Evolutionary conservation across 129 eudicot genomes (phyloP), one percentile per base, ranked within the genome.

Genomic region (Arctium minus): DNA sequence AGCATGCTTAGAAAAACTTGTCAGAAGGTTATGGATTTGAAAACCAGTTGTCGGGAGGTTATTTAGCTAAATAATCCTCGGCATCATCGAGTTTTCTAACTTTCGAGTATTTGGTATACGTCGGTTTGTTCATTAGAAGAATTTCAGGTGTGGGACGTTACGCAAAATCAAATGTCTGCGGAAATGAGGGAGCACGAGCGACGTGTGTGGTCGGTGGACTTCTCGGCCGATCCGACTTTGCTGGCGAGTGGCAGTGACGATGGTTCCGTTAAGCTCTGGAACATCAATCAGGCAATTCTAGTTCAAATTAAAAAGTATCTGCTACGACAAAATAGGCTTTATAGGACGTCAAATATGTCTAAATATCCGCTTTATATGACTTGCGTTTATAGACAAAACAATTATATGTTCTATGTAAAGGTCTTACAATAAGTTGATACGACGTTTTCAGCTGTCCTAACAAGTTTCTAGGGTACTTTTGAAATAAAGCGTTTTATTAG

Each of bases 231-330:
- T 85, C 99, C 99, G 77, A 93, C 89, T 5, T 78, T 96, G 92
- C 86, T 96, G 78, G 98, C 98, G 67, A 96, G 99, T 81, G 99
- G 99, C 50, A 90, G 99, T 77, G 99, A 96, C 71, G 99, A 96
- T 83, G 94, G 97, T 73, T 93, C 93, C 12, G 98, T 96, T 40
- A 96, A 96, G 91, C 98, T 96, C 78, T 96, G 99, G 99, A 96
- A 90, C 82, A 89, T 93, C 83, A 96, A 96, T 90, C 99, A 96
- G 98, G 99, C 92, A 91, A 91, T 92, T 90, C 80, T 89, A 83
- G 75, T 90, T 88, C 83, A 90, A 88, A 89, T 90, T 92, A 88
- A 92, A 42, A 92, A 84, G 88, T 92, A 92, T 91, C 29, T 29
- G 4, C 30, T 60, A 60, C 68, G 5, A n/a, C 29, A 60, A 60